A percentile compares a stretch with the other conserved stretches of the same genome.
These are phyloP conservation scores for Kwoniella heveanensis DNA, from an alignment of 768 basidiomycete genomes.

Conservation along the genomic window DNA sequence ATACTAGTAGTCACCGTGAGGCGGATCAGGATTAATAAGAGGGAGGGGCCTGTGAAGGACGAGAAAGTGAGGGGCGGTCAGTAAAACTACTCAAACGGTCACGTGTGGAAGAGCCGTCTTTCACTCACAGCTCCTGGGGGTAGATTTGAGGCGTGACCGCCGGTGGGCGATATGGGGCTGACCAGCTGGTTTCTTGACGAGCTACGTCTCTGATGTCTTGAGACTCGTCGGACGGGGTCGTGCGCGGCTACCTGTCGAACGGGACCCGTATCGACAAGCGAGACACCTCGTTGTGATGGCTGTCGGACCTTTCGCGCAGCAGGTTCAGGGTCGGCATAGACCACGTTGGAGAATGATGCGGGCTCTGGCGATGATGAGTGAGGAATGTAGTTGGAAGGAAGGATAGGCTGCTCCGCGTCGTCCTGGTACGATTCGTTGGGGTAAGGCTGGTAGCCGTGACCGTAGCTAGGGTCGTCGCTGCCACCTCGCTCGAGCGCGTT, in stretches of 20 bases:
- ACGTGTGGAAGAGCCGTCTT: too few relatives aligned
- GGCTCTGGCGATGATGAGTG: slow-evolving; percentile 55
- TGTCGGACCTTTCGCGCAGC: slow-evolving; percentile 18
- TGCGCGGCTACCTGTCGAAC: slow-evolving; percentile 65
- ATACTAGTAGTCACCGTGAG: background rate
- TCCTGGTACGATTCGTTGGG: slow-evolving; percentile 32
- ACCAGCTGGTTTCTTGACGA: slow-evolving; percentile 41
- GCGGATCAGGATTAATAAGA: slow-evolving; percentile 1
- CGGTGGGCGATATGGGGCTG: slow-evolving; percentile 31
- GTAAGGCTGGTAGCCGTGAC: slow-evolving; percentile 24
- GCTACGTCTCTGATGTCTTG: slow-evolving; percentile 60
- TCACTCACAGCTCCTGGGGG: slow-evolving; percentile 55
- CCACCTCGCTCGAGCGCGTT: slow-evolving; percentile 28
- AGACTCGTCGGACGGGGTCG: slow-evolving; percentile 69
- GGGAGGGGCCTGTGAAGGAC: slow-evolving; percentile 13
- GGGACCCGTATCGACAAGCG: slow-evolving; percentile 78
- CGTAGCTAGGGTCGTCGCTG: slow-evolving; percentile 35
- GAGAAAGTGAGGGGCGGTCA: too few relatives aligned
- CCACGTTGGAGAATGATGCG: slow-evolving; percentile 33
- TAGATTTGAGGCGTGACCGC: slow-evolving; percentile 30
- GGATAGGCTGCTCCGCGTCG: slow-evolving; percentile 43
- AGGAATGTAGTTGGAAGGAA: slow-evolving; percentile 39
- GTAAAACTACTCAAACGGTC: too few relatives aligned
- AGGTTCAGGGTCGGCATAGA: slow-evolving; percentile 58
- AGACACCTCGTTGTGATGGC: slow-evolving; percentile 70